These are phyloP conservation scores for Meyerozyma sp. DNA, from an alignment of 1,139 yeast species.

Conservation along the genomic window DNA sequence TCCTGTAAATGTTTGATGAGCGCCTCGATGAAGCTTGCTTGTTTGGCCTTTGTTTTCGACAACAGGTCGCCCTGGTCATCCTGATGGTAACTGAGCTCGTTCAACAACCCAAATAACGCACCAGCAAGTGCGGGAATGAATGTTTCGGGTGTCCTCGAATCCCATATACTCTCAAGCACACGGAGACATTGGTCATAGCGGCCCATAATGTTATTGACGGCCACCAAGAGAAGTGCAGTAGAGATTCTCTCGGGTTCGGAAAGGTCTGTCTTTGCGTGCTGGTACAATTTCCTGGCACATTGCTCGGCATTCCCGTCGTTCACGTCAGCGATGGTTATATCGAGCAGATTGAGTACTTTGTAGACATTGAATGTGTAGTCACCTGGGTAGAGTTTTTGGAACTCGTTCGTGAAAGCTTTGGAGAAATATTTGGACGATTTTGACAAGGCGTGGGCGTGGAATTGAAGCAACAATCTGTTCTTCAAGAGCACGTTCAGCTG, in stretches of 20 bases:
- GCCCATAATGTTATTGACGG: conserved; percentile 31
- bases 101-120: conserved; percentile 44
- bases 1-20: background rate
- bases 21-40: background rate
- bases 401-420: conserved; percentile 15
- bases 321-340: conserved; percentile 25
- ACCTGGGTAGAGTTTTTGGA: conserved; percentile 14
- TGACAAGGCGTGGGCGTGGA: conserved; percentile 32
- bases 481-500: conserved; percentile 39
- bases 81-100: conserved; percentile 11
- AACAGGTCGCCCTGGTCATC: background rate
- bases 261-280: conserved; percentile 11
- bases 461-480: conserved; percentile 41
- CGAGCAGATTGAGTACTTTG: conserved; percentile 24
- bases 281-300: conserved; percentile 23
- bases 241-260: conserved; percentile 21
- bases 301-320: conserved; percentile 10
- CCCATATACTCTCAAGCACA: conserved; percentile 33
- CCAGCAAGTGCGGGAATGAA: conserved; percentile 41
- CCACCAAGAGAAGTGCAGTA: conserved; percentile 40
- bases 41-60: background rate
- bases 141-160: conserved; percentile 12
- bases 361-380: conserved; percentile 31
- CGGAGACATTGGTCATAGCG: conserved; percentile 42
- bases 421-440: conserved; percentile 20